Evolutionary conservation across 1,284 basidiomycete species (phyloP), one percentile per base, ranked within the genome.

Genomic region (Cryptococcus hybrid): DNA sequence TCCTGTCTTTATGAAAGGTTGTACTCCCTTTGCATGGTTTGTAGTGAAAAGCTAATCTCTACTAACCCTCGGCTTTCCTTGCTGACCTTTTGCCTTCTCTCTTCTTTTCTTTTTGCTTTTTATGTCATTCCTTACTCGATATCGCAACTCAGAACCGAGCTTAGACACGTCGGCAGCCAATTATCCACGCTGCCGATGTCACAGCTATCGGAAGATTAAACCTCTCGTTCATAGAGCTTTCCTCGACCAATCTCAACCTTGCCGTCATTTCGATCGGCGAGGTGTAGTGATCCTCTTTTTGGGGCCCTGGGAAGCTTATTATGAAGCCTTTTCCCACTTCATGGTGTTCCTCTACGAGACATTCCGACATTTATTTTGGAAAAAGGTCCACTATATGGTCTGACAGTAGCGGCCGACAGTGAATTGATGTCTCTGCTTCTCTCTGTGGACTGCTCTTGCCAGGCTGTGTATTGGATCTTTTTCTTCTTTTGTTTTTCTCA

Each of bases 201-300:
- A 67, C 67, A 69, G 67, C 65, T 66, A 69, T 69, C 67, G 67
- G 67, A 63, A 69, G 66, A 69, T 42, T 56, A 57, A 64, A 8
- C 30, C 34, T 15, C 43, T 30, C 30, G 30, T 30, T 30, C 30
- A 30, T 30, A 4, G 30, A 30, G 30, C 30, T 30, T 30, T 4
- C 18, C 30, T 30, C 30, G 30, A 30, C 30, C 4, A 30, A 3
- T 4, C 4, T 30, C 30, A 30, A 30, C 30, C 30, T 30, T 30
- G 30, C 30, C 30, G 30, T 30, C 30, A 30, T 30, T 30, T 30
- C 4, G 30, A 30, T 30, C 30, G 30, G 30, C 30, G 30, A 30
- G 30, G 18, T 30, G 30, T 30, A 4, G 30, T 30, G 0, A 4
- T 30, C 30, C 30, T 30, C 18, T 30, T 18, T 30, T 30, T 30